Base-by-base conservation (phyloP, 1,284 basidiomycete species). In the Mycena citricolor region DNA sequence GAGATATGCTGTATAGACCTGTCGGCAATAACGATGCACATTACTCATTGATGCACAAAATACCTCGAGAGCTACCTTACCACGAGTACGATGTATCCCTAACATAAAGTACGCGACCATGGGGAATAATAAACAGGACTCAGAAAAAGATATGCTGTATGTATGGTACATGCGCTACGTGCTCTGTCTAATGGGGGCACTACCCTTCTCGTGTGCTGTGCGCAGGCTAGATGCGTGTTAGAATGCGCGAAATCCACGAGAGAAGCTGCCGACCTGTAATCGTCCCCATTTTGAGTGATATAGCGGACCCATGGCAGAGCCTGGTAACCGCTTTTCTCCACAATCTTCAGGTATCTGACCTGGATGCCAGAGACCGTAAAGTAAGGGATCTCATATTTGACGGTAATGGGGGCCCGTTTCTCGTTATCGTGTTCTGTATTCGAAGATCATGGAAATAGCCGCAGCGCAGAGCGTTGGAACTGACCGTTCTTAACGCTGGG, bases 341-440 rank as follows among this genome's bases (percentile, higher is more conserved):
- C 94, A 42, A 99, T 94, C 70, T 99, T 99, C 35, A 72, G 63
- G 50, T 97, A 98, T 41, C 94, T 79, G 13, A 98, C 95, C 66
- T 97, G 93, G 49, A 98, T 97, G 8, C 97, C 95, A 0, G 93
- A 97, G 1, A 94, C 88, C 1, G 94, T 97, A 63, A 97, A 97
- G 71, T 97, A 97, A 2, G 95, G 94, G 32, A 99, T 97, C 71
- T 99, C 95, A 56, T 94, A 99, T 66, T 92, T 94, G 67, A 98
- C 91, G 1, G 88, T 92, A 57, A 99, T 97, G 1, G 97, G 97
- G 17, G 93, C 84, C 19, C 91, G 85, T 60, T 93, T 91, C 58
- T 94, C 91, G 36, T 88, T 69, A 43, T 94, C 93, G 61, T 87
- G 86, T 69, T 85, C 81, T 82, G 61, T 50, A 56, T 40, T 2